Percentiles rank a stretch among this genome's conserved stretches.
Conservation (phyloP, 768 basidiomycete genomes). For the Paxillus involutus region DNA sequence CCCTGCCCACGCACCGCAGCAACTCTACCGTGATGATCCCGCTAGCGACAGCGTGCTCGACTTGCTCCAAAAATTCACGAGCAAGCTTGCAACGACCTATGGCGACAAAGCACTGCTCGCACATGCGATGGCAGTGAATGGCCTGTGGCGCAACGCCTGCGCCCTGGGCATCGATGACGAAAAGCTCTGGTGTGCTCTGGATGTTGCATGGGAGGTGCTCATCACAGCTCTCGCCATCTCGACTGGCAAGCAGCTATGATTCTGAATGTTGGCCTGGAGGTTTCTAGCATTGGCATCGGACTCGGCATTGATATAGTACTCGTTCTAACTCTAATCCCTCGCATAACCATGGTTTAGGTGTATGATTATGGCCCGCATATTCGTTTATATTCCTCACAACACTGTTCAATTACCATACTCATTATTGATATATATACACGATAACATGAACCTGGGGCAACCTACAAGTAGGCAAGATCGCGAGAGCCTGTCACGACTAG, state of each 20-base stretch:
- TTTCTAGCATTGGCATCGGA: constrained; percentile 5
- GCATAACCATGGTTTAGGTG: constrained; percentile 11
- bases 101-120: constrained; percentile 31
- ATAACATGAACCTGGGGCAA: constrained; percentile 7
- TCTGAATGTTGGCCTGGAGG: not conserved
- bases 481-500: no score
- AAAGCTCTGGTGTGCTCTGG: constrained; percentile 46
- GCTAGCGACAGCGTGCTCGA: constrained; percentile 9
- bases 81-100: constrained; percentile 13
- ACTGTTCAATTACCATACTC: constrained; percentile 1
- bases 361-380: constrained; percentile 22
- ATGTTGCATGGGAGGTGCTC: constrained; percentile 51
- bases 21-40: constrained; percentile 26
- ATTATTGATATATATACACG: constrained; percentile 27
- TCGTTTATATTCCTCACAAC: not conserved
- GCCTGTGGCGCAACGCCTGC: constrained; percentile 52
- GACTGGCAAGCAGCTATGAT: constrained; percentile 21
- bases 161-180: constrained; percentile 50
- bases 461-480: no score
- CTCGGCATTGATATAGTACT: constrained; percentile 9
- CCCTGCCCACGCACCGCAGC: constrained; percentile 39
- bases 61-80: constrained; percentile 15
- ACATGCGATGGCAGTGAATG: constrained; percentile 38
- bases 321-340: constrained; percentile 1
- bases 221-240: constrained; percentile 38